A percentile compares a stretch with the other conserved stretches of the same genome.
Conservation (phyloP, 2,329 filamentous ascomycete genomes). For the Ophiostoma sp. region DNA sequence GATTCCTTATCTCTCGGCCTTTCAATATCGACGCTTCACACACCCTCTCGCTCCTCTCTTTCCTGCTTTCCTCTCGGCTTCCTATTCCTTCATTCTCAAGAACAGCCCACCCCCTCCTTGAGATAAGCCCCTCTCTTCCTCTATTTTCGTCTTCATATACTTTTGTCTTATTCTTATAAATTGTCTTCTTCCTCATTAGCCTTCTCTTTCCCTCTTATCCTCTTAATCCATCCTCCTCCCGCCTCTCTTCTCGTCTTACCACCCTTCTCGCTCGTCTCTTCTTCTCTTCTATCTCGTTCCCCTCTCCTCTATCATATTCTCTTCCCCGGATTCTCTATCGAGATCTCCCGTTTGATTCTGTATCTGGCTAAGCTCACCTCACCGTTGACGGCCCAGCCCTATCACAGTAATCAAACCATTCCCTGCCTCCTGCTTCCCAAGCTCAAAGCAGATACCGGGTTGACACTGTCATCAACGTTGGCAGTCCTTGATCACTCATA, state of each 20-base stretch:
- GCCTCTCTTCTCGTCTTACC: neutral
- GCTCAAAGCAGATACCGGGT: neutral
- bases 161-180: neutral
- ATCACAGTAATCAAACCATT: neutral
- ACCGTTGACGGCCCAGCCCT: neutral
- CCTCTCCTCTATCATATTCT: neutral
- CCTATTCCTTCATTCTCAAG: neutral
- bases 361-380: constrained; percentile 10
- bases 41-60: neutral
- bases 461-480: too few species aligned
- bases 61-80: neutral
- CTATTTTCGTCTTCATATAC: neutral
- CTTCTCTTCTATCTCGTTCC: neutral
- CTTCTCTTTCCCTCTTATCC: neutral
- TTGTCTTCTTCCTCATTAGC: neutral
- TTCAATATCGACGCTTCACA: constrained; percentile 11
- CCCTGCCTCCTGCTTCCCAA: neutral
- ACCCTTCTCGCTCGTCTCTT: neutral
- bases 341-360: constrained; percentile 7
- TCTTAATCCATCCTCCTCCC: neutral
- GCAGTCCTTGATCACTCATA: too few species aligned
- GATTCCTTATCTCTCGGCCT: constrained; percentile 13
- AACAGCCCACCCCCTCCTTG: neutral
- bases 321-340: constrained; percentile 18
- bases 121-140: neutral